Evolutionary conservation across 495 filamentous ascomycete genomes (phyloP), one percentile per base, ranked within the genome.

Genomic region (Penicillium taxi): DNA sequence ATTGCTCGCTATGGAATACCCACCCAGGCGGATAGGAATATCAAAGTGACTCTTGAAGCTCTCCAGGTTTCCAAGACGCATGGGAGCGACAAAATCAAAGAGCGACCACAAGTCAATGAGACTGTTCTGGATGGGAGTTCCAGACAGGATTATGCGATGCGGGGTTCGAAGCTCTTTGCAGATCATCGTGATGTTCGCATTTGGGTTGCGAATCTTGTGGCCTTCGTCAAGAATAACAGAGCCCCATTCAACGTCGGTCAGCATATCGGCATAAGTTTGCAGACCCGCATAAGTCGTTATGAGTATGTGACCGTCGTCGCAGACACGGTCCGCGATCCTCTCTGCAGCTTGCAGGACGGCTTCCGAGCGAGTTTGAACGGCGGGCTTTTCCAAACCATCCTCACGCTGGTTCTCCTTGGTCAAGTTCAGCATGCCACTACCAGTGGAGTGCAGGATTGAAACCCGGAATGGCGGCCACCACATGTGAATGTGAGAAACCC

Each of bases 401-500:
- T 94, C 86, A n/a, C 79, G 71, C 17, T 64, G 73, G 27, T 70
- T 73, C 50, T 94, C 86, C 22, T 65, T 73, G 11, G 70, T 63
- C 27, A 90, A 56, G 44, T 93, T 86, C 12, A 96, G 65, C 91
- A 96, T 96, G 2, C 91, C 91, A 52, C 87, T 95, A 6, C 91
- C 91, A 13, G 90, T 95, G 0, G 84, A 83, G 61, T 98, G 91
- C 25, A 98, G 63, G 43, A 96, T 96, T 0, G 88, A 93, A 1
- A 96, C 91, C 14, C 91, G 79, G 18, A 98, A 70, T 13, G 91
- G 80, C 11, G 91, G 91, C 91, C 91, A 96, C 91, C 91, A 98
- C 16, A 80, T 76, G 58, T 96, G 91, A 47, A 98, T 96, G 51
- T 98, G 91, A 41, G 93, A 91, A 7, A 94, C 91, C 91, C 91